Evolutionary conservation across 2,329 filamentous ascomycete species (phyloP).

Genomic region (Colletotrichum coccodes): DNA sequence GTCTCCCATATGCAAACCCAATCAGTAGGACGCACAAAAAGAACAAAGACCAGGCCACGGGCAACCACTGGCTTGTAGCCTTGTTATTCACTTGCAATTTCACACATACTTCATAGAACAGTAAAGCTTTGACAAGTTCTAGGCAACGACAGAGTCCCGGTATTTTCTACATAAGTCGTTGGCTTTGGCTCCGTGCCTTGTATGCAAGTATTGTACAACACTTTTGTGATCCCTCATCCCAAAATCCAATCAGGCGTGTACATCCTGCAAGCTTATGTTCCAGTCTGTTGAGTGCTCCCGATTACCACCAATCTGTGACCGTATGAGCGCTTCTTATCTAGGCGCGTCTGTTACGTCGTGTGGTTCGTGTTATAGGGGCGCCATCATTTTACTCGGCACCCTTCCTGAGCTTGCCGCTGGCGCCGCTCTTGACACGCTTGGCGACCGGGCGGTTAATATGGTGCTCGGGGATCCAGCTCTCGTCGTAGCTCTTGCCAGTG

Average conservation of each 20-base stretch:
- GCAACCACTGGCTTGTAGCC: neutral
- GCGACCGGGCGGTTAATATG: constrained; percentile 89
- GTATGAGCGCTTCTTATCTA: neutral
- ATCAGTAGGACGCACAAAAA: neutral
- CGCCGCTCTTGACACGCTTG: constrained; percentile 71
- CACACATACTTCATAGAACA: neutral
- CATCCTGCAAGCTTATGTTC: neutral
- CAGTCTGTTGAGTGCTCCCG: neutral
- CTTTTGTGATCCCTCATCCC: constrained; percentile 1
- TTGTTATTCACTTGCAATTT: too few relatives aligned
- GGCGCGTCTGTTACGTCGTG: constrained; percentile 11
- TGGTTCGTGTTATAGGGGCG: neutral
- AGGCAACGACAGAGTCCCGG: neutral
- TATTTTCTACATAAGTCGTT: neutral
- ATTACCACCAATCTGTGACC: neutral
- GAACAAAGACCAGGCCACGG: neutral
- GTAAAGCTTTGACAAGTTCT: neutral
- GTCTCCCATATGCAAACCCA: neutral
- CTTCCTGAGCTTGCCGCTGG: constrained; percentile 52
- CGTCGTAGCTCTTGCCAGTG: constrained; percentile 80
- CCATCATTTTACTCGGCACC: constrained; percentile 21
- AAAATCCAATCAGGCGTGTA: neutral
- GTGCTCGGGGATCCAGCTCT: constrained; percentile 91
- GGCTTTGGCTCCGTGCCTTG: neutral
- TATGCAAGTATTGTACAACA: constrained; percentile 27